Conservation (phyloP, 495 filamentous ascomycete species). For the Aspergillus ellipticus region DNA sequence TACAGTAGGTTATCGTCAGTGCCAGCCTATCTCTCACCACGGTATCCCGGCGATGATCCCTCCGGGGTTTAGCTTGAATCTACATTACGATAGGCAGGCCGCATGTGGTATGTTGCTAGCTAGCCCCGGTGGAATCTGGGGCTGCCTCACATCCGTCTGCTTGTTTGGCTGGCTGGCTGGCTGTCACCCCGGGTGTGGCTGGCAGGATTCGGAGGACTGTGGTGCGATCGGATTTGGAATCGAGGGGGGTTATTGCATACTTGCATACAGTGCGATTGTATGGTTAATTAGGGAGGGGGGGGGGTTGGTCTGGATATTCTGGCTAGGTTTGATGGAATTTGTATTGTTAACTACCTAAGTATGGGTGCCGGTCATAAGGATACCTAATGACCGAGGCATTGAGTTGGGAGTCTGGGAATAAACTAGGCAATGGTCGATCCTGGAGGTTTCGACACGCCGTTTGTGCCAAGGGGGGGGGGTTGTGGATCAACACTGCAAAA, state of each 20-base stretch:
- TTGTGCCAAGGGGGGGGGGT: too few species aligned
- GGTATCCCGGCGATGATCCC: constrained; percentile 1
- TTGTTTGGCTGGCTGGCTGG: background rate
- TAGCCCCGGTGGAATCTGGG: background rate
- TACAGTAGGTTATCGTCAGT: too few species aligned
- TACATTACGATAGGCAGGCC: constrained; percentile 4
- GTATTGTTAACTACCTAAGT: too few species aligned
- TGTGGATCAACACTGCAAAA: too few species aligned
- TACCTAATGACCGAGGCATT: too few species aligned
- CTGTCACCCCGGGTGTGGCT: background rate
- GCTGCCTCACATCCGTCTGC: background rate
- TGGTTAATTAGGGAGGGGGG: too few species aligned
- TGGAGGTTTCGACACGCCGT: too few species aligned
- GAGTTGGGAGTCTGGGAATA: too few species aligned
- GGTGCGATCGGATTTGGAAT: background rate
- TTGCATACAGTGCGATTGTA: background rate
- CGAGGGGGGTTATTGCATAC: background rate
- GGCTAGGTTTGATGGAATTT: too few species aligned
- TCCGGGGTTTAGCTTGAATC: background rate
- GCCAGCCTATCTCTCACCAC: background rate
- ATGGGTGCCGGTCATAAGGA: too few species aligned
- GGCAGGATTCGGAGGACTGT: background rate
- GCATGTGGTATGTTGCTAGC: background rate
- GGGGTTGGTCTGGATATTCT: too few species aligned
- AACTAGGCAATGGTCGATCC: too few species aligned